Percentiles rank a stretch among this genome's conserved stretches.
Evolutionary conservation across 139 green algal species (phyloP).

Genomic region (Chlamydomonas sp.): DNA sequence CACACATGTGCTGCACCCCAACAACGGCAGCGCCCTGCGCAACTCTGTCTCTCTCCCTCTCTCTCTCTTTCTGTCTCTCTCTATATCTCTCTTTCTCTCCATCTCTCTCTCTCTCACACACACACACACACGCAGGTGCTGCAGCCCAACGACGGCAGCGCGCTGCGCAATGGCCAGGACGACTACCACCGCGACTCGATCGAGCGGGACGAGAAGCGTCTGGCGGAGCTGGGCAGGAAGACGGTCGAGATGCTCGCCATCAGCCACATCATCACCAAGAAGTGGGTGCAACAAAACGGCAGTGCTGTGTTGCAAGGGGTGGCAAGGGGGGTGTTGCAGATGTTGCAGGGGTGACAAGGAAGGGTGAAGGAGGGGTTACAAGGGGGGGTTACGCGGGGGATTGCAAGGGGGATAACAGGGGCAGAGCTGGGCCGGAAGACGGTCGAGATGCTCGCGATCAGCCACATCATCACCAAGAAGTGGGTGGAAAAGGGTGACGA

Average conservation of each 20-base stretch:
- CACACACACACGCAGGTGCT: too few species aligned
- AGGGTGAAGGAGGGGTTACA: background rate
- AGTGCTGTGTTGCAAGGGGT: too few species aligned
- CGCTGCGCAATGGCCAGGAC: slow-evolving; percentile 42
- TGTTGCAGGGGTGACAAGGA: too few species aligned
- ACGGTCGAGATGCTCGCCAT: slow-evolving; percentile 89
- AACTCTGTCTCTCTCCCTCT: too few species aligned
- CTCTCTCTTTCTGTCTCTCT: too few species aligned
- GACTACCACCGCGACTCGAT: slow-evolving; percentile 51
- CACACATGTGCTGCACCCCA: too few species aligned
- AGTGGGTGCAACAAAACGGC: background rate
- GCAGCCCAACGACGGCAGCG: slow-evolving; percentile 28
- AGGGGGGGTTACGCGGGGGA: background rate
- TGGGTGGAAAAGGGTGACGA: background rate
- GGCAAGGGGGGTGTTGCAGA: too few species aligned
- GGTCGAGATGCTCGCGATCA: slow-evolving; percentile 85
- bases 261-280: slow-evolving; percentile 64
- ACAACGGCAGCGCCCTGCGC: too few species aligned
- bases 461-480: slow-evolving; percentile 64
- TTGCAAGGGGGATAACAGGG: background rate
- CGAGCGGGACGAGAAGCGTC: slow-evolving; percentile 81
- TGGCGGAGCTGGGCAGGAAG: slow-evolving; percentile 78
- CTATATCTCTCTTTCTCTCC: too few species aligned
- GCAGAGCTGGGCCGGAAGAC: slow-evolving; percentile 32
- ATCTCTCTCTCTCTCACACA: too few species aligned